Evolutionary conservation across 257 asterid genomes (phyloP).

Genomic region (Ilex asprella): DNA sequence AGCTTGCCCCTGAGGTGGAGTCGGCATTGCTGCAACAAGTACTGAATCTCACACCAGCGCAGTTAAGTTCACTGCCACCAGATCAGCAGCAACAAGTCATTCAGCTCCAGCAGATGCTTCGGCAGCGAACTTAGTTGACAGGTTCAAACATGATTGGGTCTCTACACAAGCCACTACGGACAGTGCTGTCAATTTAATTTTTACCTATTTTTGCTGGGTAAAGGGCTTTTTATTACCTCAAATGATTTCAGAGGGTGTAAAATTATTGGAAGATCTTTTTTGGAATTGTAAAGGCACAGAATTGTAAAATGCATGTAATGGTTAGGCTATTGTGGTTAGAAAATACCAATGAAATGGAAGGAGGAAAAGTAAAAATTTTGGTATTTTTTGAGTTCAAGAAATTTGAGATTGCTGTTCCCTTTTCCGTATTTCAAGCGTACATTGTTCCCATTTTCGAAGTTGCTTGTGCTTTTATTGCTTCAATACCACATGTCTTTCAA

Average conservation of each 20-base stretch:
- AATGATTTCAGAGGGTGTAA: conserved; percentile 6
- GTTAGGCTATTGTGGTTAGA: conserved; percentile 3
- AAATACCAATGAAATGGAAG: conserved; percentile 2
- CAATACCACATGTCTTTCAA: no score
- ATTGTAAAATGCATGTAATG: conserved; percentile 10
- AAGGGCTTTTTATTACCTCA: neutral
- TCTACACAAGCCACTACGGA: neutral
- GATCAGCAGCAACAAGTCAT: conserved; percentile 84
- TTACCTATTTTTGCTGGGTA: conserved; percentile 1
- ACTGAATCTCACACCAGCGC: conserved; percentile 71
- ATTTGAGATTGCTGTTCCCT: no score
- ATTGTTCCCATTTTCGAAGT: no score
- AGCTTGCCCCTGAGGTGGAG: conserved; percentile 64
- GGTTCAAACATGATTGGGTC: neutral
- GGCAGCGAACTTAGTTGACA: conserved; percentile 47
- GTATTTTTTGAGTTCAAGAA: neutral
- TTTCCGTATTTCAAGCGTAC: no score
- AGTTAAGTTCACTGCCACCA: conserved; percentile 64
- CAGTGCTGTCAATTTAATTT: neutral
- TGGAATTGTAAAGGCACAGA: conserved; percentile 1
- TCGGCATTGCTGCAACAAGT: conserved; percentile 70
- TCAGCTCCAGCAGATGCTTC: conserved; percentile 88
- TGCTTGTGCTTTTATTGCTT: no score
- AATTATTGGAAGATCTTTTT: conserved; percentile 9
- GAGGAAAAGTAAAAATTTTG: conserved; percentile 1